A percentile compares a stretch with the other conserved stretches of the same genome.
Conservation (phyloP, 2,329 filamentous ascomycete species). For the Xylaria hypoxylon region DNA sequence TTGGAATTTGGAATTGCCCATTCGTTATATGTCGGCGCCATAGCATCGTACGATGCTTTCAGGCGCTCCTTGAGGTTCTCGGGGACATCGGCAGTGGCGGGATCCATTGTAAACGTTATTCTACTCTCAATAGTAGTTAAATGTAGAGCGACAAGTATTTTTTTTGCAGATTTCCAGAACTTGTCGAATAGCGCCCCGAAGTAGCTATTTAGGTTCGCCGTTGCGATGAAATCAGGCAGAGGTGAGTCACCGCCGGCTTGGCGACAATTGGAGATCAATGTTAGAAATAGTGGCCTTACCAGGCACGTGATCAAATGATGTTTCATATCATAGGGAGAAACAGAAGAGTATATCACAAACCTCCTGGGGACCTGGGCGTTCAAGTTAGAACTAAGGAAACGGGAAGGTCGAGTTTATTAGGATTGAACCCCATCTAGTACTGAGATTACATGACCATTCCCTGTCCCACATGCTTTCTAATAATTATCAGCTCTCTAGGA, state of each 20-base stretch:
- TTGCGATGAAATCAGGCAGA: neutral
- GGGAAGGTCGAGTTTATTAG: neutral
- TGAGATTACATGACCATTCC: neutral
- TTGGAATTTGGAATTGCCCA: conserved; percentile 53
- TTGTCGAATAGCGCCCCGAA: too few relatives aligned
- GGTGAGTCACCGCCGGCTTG: neutral
- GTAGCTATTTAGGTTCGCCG: too few relatives aligned
- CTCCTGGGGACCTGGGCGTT: too few relatives aligned
- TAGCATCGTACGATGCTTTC: conserved; percentile 55
- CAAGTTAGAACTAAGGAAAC: too few relatives aligned
- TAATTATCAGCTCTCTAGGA: too few relatives aligned
- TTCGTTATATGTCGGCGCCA: conserved; percentile 55
- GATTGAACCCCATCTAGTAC: neutral
- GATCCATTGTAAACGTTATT: conserved; percentile 8
- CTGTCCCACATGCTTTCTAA: too few relatives aligned
- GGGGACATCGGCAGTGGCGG: conserved; percentile 7
- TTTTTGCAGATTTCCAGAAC: neutral
- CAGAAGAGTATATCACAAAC: neutral
- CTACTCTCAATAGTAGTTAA: neutral
- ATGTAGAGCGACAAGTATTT: neutral
- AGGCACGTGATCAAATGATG: too few relatives aligned
- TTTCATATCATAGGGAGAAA: neutral
- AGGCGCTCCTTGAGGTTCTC: conserved; percentile 55
- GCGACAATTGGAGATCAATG: too few relatives aligned
- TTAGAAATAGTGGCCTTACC: too few relatives aligned